Evolutionary conservation across 257 asterid genomes (phyloP).

Genomic region (Cynanchum wilfordii): DNA sequence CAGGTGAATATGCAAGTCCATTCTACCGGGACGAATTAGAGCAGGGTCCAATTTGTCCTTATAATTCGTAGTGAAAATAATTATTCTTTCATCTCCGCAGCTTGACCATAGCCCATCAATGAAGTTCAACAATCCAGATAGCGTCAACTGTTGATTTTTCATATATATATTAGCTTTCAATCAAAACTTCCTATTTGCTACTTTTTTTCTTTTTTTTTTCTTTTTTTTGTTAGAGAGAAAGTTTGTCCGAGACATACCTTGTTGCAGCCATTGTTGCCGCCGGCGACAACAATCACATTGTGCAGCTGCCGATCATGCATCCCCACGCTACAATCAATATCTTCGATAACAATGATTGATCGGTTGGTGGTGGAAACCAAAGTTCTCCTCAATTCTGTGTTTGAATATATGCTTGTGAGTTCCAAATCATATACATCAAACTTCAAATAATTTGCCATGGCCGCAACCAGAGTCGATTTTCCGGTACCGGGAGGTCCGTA

Average conservation of each 20-base stretch:
- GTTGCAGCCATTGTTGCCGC: not conserved
- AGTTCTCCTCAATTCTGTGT: constrained; percentile 55
- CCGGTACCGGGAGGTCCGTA: constrained; percentile 96
- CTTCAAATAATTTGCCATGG: constrained; percentile 73
- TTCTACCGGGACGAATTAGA: constrained; percentile 64
- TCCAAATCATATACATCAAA: constrained; percentile 75
- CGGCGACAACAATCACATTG: not conserved
- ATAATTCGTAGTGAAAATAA: constrained; percentile 76
- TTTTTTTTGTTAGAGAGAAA: no score
- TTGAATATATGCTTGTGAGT: constrained; percentile 43
- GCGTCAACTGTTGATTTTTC: constrained; percentile 38
- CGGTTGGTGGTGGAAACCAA: constrained; percentile 52
- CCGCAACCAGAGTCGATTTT: constrained; percentile 74
- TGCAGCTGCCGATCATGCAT: constrained; percentile 47
- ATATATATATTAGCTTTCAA: not conserved
- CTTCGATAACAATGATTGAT: constrained; percentile 70
- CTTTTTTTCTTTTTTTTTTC: no score
- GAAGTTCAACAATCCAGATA: constrained; percentile 74
- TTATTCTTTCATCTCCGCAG: constrained; percentile 70
- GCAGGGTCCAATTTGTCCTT: constrained; percentile 83
- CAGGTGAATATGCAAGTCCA: constrained; percentile 84
- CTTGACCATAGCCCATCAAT: constrained; percentile 80
- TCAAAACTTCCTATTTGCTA: not conserved
- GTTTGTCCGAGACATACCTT: constrained; percentile 22
- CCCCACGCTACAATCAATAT: constrained; percentile 67